A percentile compares a stretch with the other conserved stretches of the same genome.
Conservation (phyloP, 345 rosid species). For the Eucalyptus regnans region DNA sequence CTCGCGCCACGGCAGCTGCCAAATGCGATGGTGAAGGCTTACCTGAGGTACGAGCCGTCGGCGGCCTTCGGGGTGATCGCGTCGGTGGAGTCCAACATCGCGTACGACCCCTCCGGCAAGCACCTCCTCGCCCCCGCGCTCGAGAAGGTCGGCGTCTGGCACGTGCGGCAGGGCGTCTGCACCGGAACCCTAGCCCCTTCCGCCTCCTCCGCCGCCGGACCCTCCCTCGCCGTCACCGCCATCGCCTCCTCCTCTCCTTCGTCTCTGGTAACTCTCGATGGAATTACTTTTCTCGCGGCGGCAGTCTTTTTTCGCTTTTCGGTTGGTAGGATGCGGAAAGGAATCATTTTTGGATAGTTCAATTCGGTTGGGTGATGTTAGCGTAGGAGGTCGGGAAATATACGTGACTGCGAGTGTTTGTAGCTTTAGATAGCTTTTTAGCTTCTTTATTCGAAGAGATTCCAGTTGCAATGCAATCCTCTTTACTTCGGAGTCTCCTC, state of each 20-base stretch:
- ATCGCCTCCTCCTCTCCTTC: conserved; percentile 26
- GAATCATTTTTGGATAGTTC: neutral
- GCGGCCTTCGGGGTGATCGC: conserved; percentile 31
- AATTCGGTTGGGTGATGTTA: neutral
- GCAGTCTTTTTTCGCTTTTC: neutral
- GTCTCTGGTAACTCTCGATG: conserved; percentile 31
- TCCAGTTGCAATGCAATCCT: neutral
- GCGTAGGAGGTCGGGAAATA: neutral
- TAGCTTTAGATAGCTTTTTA: neutral
- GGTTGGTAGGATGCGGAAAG: neutral
- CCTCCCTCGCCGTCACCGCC: conserved; percentile 27
- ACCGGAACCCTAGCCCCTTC: conserved; percentile 48
- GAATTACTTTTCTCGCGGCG: neutral
- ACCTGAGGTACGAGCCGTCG: conserved; percentile 37
- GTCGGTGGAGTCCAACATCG: conserved; percentile 26
- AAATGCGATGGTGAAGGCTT: conserved; percentile 29
- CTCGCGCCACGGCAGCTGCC: neutral
- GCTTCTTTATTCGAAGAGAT: neutral
- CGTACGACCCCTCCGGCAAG: conserved; percentile 36
- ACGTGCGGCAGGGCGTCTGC: conserved; percentile 86
- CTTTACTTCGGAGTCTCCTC: neutral
- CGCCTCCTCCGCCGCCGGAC: conserved; percentile 37
- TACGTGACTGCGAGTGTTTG: neutral
- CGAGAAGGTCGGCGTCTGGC: conserved; percentile 86
- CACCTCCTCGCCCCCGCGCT: conserved; percentile 72